These are phyloP conservation scores for Mycosphaerella sp. DNA, from an alignment of 2,329 filamentous ascomycete species.

Conservation along the genomic window DNA sequence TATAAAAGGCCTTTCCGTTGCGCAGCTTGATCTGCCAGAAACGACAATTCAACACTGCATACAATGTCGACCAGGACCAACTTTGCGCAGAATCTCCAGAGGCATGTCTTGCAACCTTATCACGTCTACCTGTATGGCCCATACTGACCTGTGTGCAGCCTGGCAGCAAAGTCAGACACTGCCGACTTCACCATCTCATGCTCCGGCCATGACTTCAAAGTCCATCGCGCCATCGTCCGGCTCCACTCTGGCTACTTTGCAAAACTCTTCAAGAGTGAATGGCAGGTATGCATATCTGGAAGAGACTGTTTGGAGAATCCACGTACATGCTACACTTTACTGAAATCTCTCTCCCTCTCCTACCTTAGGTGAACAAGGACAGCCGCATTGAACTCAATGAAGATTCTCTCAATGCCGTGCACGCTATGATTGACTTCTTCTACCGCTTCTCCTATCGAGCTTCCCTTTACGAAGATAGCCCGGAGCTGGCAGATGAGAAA, in stretches of 20 bases:
- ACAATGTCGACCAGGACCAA: background rate
- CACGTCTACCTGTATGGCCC: background rate
- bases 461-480: background rate
- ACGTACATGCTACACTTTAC: too few relatives aligned
- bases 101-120: background rate
- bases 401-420: constrained; percentile 6
- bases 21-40: too few relatives aligned
- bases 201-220: constrained; percentile 3
- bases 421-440: constrained; percentile 7
- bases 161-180: background rate
- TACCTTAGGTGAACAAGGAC: background rate
- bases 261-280: background rate
- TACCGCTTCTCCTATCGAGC: background rate
- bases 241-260: constrained; percentile 3
- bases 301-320: too few relatives aligned
- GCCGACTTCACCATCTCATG: constrained; percentile 13
- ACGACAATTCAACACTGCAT: too few relatives aligned
- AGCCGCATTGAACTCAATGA: constrained; percentile 6
- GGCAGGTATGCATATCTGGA: too few relatives aligned
- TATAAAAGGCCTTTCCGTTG: too few relatives aligned
- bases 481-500: background rate
- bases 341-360: too few relatives aligned
- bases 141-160: background rate
- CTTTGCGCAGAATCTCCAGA: background rate
- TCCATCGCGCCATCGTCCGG: constrained; percentile 1